Conservation (phyloP, 2,329 filamentous ascomycete genomes). For the Trematosphaeria pertusa region DNA sequence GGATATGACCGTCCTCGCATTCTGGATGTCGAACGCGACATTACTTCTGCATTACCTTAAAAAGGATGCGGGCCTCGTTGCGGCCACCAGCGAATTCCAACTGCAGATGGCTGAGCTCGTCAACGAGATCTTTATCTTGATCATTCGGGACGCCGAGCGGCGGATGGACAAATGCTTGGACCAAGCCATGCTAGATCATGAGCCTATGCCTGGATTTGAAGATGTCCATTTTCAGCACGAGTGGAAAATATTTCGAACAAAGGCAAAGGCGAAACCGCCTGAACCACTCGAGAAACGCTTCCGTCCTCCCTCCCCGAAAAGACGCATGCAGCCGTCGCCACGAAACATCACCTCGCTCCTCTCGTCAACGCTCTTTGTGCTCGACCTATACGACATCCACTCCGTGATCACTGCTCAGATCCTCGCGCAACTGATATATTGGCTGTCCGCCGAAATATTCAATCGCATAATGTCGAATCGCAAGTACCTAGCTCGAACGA, state of each 20-base stretch:
- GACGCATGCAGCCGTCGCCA: conserved; percentile 88
- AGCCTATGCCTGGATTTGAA: conserved; percentile 96
- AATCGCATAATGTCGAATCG: conserved; percentile 97
- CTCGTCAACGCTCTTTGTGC: conserved; percentile 93
- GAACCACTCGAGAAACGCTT: conserved; percentile 91
- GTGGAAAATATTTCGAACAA: conserved; percentile 96
- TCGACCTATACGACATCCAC: conserved; percentile 98
- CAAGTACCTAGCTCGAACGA: conserved; percentile 92
- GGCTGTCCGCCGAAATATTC: conserved; percentile 95
- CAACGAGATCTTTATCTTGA: conserved; percentile 98
- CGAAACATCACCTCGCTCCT: conserved; percentile 94
- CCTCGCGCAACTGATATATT: conserved; percentile 90
- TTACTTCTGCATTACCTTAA: conserved; percentile 95
- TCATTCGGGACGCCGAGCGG: conserved; percentile 93
- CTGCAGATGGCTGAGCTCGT: conserved; percentile 91
- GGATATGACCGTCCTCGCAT: conserved; percentile 99
- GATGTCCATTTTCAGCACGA: conserved; percentile 97
- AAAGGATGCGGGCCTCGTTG: conserved; percentile 83
- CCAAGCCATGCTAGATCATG: conserved; percentile 92
- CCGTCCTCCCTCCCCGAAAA: conserved; percentile 90
- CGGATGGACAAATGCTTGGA: conserved; percentile 96
- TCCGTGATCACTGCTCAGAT: conserved; percentile 95
- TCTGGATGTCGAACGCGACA: conserved; percentile 98
- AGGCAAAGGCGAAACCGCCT: conserved; percentile 81
- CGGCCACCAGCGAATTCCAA: conserved; percentile 87